phyloP scores from a whole-genome alignment of 768 basidiomycete genomes.

The Scleroderma citrinum region DNA sequence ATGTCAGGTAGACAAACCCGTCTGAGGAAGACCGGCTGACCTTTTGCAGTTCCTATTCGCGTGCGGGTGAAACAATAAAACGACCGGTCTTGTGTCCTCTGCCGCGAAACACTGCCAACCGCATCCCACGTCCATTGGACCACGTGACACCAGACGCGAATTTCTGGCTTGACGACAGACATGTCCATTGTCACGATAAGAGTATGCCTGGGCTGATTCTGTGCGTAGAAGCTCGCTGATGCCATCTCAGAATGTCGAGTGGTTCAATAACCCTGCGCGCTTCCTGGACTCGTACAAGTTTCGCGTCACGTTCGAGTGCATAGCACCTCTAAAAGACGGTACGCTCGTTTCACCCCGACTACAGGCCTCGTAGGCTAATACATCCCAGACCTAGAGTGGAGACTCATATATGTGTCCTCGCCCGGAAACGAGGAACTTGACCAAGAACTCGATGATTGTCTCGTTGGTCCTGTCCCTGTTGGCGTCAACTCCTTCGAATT shows the following conservation, averaged over 20 bases:
- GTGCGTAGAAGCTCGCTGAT: not conserved
- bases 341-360: slow-evolving; percentile 14
- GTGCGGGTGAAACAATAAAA: slow-evolving; percentile 1
- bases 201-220: slow-evolving; percentile 32
- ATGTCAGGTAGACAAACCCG: no score
- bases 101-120: no score
- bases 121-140: not conserved
- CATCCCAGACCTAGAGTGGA: slow-evolving; percentile 89
- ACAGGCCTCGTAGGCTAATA: no score
- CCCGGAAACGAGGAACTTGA: slow-evolving; percentile 89
- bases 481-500: slow-evolving; percentile 98
- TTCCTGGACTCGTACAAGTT: slow-evolving; percentile 91
- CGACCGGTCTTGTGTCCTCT: not conserved
- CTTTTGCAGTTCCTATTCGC: no score
- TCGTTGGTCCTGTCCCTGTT: slow-evolving; percentile 95
- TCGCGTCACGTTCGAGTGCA: slow-evolving; percentile 95
- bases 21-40: no score
- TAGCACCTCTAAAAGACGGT: slow-evolving; percentile 88
- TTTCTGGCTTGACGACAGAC: not conserved
- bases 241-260: slow-evolving; percentile 70
- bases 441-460: slow-evolving; percentile 95
- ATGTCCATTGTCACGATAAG: slow-evolving; percentile 72
- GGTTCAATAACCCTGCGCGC: slow-evolving; percentile 88
- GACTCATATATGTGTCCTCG: slow-evolving; percentile 92
- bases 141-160: slow-evolving; percentile 5